Conservation (phyloP, 257 asterid genomes). For the Solanum okadae region DNA sequence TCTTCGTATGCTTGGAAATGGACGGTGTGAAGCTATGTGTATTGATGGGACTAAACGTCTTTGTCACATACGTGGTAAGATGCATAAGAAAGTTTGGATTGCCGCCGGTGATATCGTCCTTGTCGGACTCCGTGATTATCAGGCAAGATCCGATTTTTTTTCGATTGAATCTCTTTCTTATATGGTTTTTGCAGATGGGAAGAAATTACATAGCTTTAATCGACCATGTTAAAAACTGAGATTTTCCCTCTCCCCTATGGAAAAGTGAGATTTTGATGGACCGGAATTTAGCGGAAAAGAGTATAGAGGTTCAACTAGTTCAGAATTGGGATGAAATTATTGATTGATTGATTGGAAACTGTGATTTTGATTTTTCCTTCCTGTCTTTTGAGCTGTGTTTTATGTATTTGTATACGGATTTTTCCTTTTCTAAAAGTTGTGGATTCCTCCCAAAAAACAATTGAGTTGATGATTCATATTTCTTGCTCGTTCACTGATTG, state of each 20-base stretch:
- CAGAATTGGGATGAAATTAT: not conserved
- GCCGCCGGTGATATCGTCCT: constrained; percentile 94
- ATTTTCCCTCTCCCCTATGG: not conserved
- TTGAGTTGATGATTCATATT: not conserved
- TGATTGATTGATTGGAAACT: not conserved
- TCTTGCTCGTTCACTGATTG: not conserved
- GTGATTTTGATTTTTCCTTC: not conserved
- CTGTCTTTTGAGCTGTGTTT: not conserved
- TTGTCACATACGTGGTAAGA: constrained; percentile 91
- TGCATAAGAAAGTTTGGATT: constrained; percentile 98
- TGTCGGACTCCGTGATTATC: constrained; percentile 94
- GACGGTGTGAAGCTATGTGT: constrained; percentile 85
- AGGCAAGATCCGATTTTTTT: constrained; percentile 15
- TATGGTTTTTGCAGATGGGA: not conserved
- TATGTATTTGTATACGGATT: not conserved
- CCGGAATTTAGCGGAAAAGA: not conserved
- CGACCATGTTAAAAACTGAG: not conserved
- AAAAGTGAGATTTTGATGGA: not conserved
- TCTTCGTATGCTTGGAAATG: constrained; percentile 82
- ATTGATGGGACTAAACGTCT: constrained; percentile 81
- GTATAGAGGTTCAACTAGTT: not conserved
- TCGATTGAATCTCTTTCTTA: not conserved
- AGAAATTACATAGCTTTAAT: not conserved
- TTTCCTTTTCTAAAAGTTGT: not conserved
- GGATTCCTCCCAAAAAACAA: not conserved